phyloP scores from a whole-genome alignment of 106 monocot genomes.

The Posidonia australis region DNA sequence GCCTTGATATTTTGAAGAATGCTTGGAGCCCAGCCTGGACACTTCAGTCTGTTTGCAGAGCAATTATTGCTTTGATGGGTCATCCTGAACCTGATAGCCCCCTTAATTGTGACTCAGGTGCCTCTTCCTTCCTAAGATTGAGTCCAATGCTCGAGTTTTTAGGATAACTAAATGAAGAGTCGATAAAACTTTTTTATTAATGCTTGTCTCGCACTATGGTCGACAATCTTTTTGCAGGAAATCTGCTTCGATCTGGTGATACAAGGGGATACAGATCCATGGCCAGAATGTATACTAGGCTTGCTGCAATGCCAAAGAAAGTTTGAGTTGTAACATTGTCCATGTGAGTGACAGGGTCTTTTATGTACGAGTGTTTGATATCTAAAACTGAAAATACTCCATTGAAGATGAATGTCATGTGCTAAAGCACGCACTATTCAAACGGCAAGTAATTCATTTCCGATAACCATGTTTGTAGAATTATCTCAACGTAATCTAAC shows the following conservation, averaged over 20 bases:
- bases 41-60: conserved; percentile 91
- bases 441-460: no score
- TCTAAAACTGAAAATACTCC: no score
- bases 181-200: neutral
- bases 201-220: neutral
- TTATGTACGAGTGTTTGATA: no score
- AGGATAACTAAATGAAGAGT: neutral
- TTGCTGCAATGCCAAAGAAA: conserved; percentile 41
- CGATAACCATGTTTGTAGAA: no score
- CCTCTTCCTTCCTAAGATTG: neutral
- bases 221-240: conserved; percentile 16
- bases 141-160: neutral
- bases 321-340: no score
- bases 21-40: conserved; percentile 99
- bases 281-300: conserved; percentile 41
- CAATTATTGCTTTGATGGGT: conserved; percentile 97
- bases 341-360: no score
- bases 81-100: conserved; percentile 98
- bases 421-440: no score
- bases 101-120: conserved; percentile 97
- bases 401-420: no score
- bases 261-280: conserved; percentile 31
- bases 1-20: conserved; percentile 97
- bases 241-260: conserved; percentile 41
- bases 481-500: no score